Base-by-base conservation (phyloP, 2,329 filamentous ascomycete genomes). In the Chrysosporium keratinophilum region DNA sequence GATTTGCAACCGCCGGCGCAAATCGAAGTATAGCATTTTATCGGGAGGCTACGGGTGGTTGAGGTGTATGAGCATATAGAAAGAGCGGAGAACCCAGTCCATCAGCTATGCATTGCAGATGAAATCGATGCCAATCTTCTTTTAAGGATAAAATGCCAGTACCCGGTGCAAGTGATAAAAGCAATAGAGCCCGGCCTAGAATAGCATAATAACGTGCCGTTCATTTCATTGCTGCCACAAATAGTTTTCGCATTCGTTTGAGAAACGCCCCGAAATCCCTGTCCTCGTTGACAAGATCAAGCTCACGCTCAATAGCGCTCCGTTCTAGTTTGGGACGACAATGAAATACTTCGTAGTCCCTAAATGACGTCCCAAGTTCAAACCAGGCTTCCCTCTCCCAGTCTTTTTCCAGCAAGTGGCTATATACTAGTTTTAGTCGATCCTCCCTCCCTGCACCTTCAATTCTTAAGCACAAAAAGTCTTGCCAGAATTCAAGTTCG, bases 401-500 rank as follows among this genome's bases (percentile, higher is more conserved):
- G 65, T 93, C 84, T 63, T 82, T 81, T 73, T 95, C 88, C 65
- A 94, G 83, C 44, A 97, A 76, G 68, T 94, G 87, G 28, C 82
- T 86, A 66, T 88, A 98, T 1, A 93, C 80, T 67, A 98, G 95
- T 69, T 91, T 91, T 61, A 98, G 76, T 23, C 87, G 79, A 70
- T 96, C 90, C 58, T 87, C 83, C 65, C 81, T 80, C 1, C 88
- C 90, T 0, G 87, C 87, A 1, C 91, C 91, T 66, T 97, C 91
- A 64, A 98, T 94, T 57, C 85, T 78, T 66, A 97, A 70, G 55
- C 91, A 90, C 56, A 98, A 75, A 66, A 91, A 93, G 52, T 85
- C 85, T 67, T 95, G 87, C 93, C 93, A 98, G 67, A 97, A 97
- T 61, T 90, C 87, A 44, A 98, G 78, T 73, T 98, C 93, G 0